Percentiles rank a stretch among this genome's conserved stretches.
These are phyloP conservation scores for Chlorella variabilis DNA, from an alignment of 163 green algal genomes.

Conservation along the genomic window DNA sequence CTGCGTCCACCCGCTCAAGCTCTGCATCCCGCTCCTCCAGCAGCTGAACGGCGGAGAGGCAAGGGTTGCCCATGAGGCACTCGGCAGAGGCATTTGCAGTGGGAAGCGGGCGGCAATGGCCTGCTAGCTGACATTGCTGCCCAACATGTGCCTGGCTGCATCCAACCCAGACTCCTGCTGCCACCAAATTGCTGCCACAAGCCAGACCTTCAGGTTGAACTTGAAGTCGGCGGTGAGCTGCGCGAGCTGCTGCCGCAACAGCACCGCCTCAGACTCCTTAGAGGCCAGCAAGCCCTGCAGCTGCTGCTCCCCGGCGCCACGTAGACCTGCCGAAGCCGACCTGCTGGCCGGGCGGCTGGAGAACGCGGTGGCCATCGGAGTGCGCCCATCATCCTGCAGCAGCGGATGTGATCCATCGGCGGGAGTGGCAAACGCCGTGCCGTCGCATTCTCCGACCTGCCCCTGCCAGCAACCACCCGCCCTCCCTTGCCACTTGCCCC, in stretches of 20 bases:
- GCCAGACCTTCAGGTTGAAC: conserved; percentile 55
- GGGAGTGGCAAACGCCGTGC: no score
- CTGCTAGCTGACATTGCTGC: no score
- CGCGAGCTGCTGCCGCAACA: conserved; percentile 48
- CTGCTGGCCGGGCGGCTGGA: neutral
- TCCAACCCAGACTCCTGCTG: neutral
- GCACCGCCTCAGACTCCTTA: conserved; percentile 38
- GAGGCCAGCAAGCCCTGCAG: conserved; percentile 35
- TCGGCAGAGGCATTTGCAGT: no score
- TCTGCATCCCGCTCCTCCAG: conserved; percentile 51
- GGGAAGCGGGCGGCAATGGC: no score
- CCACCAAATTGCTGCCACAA: neutral
- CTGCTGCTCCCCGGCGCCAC: conserved; percentile 6
- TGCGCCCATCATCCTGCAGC: conserved; percentile 32
- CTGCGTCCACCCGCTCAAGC: conserved; percentile 39
- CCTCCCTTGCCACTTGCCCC: no score
- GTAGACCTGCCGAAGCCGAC: neutral
- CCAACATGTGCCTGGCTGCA: neutral
- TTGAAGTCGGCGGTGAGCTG: conserved; percentile 53
- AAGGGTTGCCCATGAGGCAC: no score
- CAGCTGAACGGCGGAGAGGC: conserved; percentile 21
- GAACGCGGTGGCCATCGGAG: conserved; percentile 3
- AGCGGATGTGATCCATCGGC: neutral
- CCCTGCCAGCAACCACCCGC: no score
- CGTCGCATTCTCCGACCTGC: neutral